Base-by-base conservation (phyloP, 495 filamentous ascomycete species). In the Delitschia confertaspora region DNA sequence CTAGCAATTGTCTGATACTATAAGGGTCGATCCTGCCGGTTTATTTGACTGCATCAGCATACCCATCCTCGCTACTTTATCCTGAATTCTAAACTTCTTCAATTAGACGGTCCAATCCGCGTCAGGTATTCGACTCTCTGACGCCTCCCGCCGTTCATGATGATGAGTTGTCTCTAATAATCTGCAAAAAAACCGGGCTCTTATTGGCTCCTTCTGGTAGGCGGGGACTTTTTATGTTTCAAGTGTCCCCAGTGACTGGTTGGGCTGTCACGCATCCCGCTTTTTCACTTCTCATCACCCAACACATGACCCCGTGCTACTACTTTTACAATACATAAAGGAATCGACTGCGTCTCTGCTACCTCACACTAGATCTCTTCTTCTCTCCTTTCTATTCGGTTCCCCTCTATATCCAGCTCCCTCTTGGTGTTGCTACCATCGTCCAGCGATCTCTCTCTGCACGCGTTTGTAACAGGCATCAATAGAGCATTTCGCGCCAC, bases 171-270 rank as follows among this genome's bases (percentile, higher is more conserved):
- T 50, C 51, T 29, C 42, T 16, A 9, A 42, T 23, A 54, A 45
- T 42, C 41, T 38, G 46, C 41, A 34, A 34, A 23, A 36, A 18
- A 31, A 6, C 33, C 9, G 18, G 30, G n/a, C 18, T 45, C n/a
- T n/a, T 26, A 48, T 54, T 49, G 51, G 51, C 39, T 27, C 45
- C 23, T 13, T 24, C 16, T 17, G 38, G 38, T 24, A 38, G 49
- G 49, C 45, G 45, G 51, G 51, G 27, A 49, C 45, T 19, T n/a
- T 49, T 49, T 55, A 45, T 45, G 51, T 55, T 55, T 55, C 51
- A 49, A 22, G 45, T 27, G n/a, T n/a, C 14, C 13, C 24, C 27
- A 40, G 16, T 45, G 27, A 55, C 27, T 49, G 51, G 51, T 19
- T 35, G 37, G 19, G 20, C 21, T 17, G 26, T 22, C 50, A 32